Evolutionary conservation across 1,284 basidiomycete genomes (phyloP).

Genomic region (Polyporus tsugae): DNA sequence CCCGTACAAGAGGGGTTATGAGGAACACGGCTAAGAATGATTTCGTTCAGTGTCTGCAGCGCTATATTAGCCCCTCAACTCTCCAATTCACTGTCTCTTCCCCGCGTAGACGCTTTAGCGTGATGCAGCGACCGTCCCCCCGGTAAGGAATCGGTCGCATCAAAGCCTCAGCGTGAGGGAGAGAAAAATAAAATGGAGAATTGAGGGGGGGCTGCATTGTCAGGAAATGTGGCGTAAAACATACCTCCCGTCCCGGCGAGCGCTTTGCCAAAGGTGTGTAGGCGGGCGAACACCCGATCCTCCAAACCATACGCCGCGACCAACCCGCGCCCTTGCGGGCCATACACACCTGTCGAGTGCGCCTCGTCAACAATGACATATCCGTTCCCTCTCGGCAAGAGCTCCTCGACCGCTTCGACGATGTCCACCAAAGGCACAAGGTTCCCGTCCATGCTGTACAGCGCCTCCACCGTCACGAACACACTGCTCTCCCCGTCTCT

Average conservation of each 20-base stretch:
- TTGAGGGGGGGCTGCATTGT: too few relatives aligned
- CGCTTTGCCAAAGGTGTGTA: conserved; percentile 79
- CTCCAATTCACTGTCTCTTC: too few relatives aligned
- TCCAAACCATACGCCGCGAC: conserved; percentile 72
- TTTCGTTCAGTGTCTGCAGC: background rate
- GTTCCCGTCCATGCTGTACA: conserved; percentile 98
- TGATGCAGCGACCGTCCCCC: too few relatives aligned
- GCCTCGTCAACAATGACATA: conserved; percentile 90
- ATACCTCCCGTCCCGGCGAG: conserved; percentile 81
- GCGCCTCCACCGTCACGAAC: conserved; percentile 87
- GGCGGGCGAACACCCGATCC: conserved; percentile 63
- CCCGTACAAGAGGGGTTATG: conserved; percentile 73
- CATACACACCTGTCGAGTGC: conserved; percentile 86
- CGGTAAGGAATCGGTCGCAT: too few relatives aligned
- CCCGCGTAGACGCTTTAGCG: too few relatives aligned
- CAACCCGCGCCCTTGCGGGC: conserved; percentile 79
- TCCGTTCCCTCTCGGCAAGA: conserved; percentile 68
- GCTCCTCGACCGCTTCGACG: conserved; percentile 61
- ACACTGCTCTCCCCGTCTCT: conserved; percentile 52
- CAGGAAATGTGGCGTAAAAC: conserved; percentile 37
- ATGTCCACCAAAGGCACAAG: conserved; percentile 80
- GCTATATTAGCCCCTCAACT: too few relatives aligned
- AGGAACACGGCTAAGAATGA: conserved; percentile 75
- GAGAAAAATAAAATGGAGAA: too few relatives aligned
- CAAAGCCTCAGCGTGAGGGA: too few relatives aligned